Percentiles rank a stretch among this genome's conserved stretches.
Conservation (phyloP, 2,329 filamentous ascomycete species). For the Apiospora malaysiana region DNA sequence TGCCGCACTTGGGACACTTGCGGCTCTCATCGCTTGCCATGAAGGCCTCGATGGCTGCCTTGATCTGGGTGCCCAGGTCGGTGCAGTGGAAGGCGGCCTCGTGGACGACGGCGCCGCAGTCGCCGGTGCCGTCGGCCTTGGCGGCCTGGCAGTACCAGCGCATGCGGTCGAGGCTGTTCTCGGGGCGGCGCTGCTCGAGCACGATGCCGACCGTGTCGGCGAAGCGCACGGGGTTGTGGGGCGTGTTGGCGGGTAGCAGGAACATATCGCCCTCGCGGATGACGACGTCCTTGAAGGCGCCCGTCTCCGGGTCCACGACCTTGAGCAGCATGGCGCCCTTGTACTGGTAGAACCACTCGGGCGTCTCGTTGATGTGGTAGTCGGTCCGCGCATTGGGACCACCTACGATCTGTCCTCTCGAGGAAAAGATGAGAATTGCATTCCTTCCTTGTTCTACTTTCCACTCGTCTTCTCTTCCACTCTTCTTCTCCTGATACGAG, state of each 20-base stretch:
- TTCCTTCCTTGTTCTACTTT: background rate
- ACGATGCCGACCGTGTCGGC: slow-evolving; percentile 93
- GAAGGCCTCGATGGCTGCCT: slow-evolving; percentile 85
- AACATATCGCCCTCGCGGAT: slow-evolving; percentile 96
- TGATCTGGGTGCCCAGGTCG: slow-evolving; percentile 93
- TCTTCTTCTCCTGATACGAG: background rate
- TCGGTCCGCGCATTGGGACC: slow-evolving; percentile 95
- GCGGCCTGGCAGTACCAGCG: slow-evolving; percentile 83
- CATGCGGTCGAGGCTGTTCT: slow-evolving; percentile 75
- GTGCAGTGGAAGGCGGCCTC: slow-evolving; percentile 88
- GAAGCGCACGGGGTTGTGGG: slow-evolving; percentile 94
- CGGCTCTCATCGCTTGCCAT: slow-evolving; percentile 67
- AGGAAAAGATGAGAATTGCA: background rate
- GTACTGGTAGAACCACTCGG: slow-evolving; percentile 99
- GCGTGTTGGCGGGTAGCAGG: slow-evolving; percentile 89
- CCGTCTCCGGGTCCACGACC: slow-evolving; percentile 70
- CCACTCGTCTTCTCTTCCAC: background rate
- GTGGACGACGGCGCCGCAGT: slow-evolving; percentile 76
- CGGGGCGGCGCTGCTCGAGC: slow-evolving; percentile 81
- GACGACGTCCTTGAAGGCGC: slow-evolving; percentile 79
- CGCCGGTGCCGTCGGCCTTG: background rate
- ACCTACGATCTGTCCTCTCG: slow-evolving; percentile 73
- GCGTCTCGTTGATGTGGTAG: slow-evolving; percentile 96
- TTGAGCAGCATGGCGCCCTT: slow-evolving; percentile 92
- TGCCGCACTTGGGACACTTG: slow-evolving; percentile 79